phyloP scores from a whole-genome alignment of 345 rosid species.

The Psidium friedrichsthalianum region DNA sequence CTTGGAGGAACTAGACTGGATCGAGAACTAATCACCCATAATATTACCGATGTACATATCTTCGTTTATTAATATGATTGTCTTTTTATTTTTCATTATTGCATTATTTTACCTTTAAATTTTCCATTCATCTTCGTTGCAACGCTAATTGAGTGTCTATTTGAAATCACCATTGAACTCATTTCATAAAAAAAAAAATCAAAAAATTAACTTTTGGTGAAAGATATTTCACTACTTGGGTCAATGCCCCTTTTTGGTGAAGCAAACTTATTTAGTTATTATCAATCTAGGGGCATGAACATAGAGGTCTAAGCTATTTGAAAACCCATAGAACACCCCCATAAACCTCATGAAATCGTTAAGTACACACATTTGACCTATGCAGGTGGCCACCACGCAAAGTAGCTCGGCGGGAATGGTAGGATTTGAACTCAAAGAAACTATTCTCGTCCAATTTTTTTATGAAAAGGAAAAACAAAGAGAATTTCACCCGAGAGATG shows the following conservation, averaged over 20 bases:
- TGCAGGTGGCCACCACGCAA: background rate
- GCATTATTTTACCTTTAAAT: background rate
- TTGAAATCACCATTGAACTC: background rate
- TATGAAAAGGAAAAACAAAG: background rate
- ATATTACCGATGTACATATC: background rate
- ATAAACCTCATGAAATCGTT: background rate
- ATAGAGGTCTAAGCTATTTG: background rate
- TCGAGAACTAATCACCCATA: too few species aligned
- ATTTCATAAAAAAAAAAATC: background rate
- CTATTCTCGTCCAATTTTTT: background rate
- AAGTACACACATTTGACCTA: background rate
- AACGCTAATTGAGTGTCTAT: background rate
- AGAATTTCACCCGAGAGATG: background rate
- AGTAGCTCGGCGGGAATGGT: background rate
- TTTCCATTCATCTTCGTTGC: background rate
- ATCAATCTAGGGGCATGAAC: background rate
- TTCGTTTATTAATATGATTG: background rate
- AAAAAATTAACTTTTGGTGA: background rate
- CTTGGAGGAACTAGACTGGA: too few species aligned
- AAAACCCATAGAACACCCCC: background rate
- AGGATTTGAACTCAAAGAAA: background rate
- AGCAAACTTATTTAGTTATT: rapidly evolving
- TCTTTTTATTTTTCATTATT: background rate
- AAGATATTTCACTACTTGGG: background rate
- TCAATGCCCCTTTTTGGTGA: background rate